These are phyloP conservation scores for Claviceps spartinae DNA, from an alignment of 2,329 filamentous ascomycete species.

Conservation along the genomic window DNA sequence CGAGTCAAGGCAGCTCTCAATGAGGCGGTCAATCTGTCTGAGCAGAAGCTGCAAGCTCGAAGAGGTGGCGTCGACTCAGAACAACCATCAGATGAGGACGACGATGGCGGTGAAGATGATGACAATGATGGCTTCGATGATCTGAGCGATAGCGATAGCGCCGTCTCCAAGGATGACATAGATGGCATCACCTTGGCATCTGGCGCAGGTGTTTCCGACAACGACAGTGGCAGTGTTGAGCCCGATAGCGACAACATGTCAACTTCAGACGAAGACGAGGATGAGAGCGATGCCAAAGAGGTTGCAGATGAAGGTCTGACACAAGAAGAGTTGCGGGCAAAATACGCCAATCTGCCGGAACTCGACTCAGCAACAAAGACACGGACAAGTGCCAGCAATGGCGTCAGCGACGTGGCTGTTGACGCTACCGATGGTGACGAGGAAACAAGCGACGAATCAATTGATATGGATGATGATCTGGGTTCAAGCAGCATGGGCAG, in stretches of 20 bases:
- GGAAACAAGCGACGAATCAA: slow-evolving; percentile 49
- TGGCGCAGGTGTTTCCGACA: slow-evolving; percentile 16
- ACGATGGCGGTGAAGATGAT: slow-evolving; percentile 25
- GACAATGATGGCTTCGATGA: slow-evolving; percentile 31
- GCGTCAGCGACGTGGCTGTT: slow-evolving; percentile 11
- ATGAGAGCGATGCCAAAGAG: slow-evolving; percentile 40
- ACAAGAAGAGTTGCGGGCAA: slow-evolving; percentile 52
- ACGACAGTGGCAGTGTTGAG: slow-evolving; percentile 29
- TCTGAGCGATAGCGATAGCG: slow-evolving; percentile 30
- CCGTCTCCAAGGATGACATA: slow-evolving; percentile 18
- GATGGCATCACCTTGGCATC: slow-evolving; percentile 22
- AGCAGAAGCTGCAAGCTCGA: slow-evolving; percentile 53
- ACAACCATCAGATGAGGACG: slow-evolving; percentile 27
- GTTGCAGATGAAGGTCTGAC: slow-evolving; percentile 51
- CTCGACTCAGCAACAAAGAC: slow-evolving; percentile 16
- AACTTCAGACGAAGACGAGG: slow-evolving; percentile 48
- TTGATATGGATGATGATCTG: slow-evolving; percentile 56
- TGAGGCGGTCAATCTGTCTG: slow-evolving; percentile 59
- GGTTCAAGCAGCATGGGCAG: slow-evolving; percentile 40
- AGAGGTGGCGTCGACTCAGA: slow-evolving; percentile 41
- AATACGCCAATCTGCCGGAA: slow-evolving; percentile 53
- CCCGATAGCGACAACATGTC: slow-evolving; percentile 40
- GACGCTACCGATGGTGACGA: slow-evolving; percentile 19
- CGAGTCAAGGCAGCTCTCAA: slow-evolving; percentile 56
- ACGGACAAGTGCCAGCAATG: slow-evolving; percentile 9